These are phyloP conservation scores for Macrocybe gigantea DNA, from an alignment of 768 basidiomycete species.

Conservation along the genomic window DNA sequence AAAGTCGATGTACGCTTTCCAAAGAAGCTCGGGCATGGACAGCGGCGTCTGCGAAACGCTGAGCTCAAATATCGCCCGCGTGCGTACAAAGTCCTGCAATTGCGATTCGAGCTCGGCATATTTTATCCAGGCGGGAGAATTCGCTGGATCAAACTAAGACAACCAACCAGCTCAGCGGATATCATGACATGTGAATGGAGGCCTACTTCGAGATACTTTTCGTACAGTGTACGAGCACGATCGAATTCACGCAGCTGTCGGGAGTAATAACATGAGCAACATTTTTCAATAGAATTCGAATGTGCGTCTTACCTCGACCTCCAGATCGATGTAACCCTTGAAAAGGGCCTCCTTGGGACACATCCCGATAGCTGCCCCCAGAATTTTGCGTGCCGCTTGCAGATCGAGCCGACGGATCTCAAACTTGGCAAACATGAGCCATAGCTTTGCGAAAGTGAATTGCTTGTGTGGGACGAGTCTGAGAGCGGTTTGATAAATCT, in stretches of 20 bases:
- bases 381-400: conserved; percentile 76
- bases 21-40: conserved; percentile 92
- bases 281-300: neutral
- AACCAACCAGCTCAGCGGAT: conserved; percentile 2
- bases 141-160: conserved; percentile 75
- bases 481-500: conserved; percentile 89
- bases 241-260: conserved; percentile 88
- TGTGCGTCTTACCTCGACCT: conserved; percentile 63
- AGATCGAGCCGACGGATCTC: conserved; percentile 84
- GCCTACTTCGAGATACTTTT: conserved; percentile 88
- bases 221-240: conserved; percentile 83
- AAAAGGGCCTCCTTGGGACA: conserved; percentile 94
- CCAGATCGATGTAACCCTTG: conserved; percentile 93
- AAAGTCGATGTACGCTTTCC: conserved; percentile 97
- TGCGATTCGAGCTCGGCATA: conserved; percentile 89
- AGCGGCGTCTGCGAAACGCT: conserved; percentile 78
- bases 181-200: neutral
- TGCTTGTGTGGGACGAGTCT: conserved; percentile 90
- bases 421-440: conserved; percentile 89
- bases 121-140: conserved; percentile 93
- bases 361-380: conserved; percentile 91
- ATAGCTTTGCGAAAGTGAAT: conserved; percentile 97
- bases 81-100: conserved; percentile 81
- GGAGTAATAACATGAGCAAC: neutral
- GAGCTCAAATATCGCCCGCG: conserved; percentile 92